Evolutionary conservation across 768 basidiomycete genomes (phyloP), one percentile per base, ranked within the genome.

Genomic region (Clavulina sp.): DNA sequence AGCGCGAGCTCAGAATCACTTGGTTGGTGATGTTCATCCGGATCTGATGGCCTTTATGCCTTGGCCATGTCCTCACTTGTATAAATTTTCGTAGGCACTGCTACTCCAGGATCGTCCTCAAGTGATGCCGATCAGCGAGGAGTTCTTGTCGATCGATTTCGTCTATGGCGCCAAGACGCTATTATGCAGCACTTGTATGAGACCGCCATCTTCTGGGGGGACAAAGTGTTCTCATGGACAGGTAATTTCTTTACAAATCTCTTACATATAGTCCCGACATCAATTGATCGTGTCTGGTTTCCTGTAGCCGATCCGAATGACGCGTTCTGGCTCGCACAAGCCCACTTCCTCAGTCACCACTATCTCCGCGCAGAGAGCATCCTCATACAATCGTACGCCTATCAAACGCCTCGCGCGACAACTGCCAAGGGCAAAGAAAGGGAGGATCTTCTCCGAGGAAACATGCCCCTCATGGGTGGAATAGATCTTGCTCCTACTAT

Each of bases 271-370:
- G 24, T 24, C 13, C 43, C 2, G 5, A 3, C 36, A 30, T 23
- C 4, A 33, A 18, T 23, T 36, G 52, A 29, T 56, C 24, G 13
- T 43, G 36, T 50, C 54, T 24, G 16, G 34, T 32, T 44, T 24
- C 13, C 33, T 18, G 1, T 59, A 93, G 93, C 81, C 56, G 88
- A 97, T 60, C 82, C 91, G 29, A 95, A 96, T 62, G 95, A 99
- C 65, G 95, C 91, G 9, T 97, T 99, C 66, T 99, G 95, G 95
- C 77, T 99, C 21, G 92, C 95, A 2, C 95, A 99, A 64, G 88
- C 85, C 0, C 89, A 91, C 65, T 99, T 97, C 64, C 83, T 92
- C 71, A 91, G 84, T 2, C 81, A 92, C 59, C 87, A 95, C 55
- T 97, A 93, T 66, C 81, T 88, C 5, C 84, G 92, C 44, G 92